These are phyloP conservation scores for Kwoniella sp. DNA, from an alignment of 768 basidiomycete species.

Conservation along the genomic window DNA sequence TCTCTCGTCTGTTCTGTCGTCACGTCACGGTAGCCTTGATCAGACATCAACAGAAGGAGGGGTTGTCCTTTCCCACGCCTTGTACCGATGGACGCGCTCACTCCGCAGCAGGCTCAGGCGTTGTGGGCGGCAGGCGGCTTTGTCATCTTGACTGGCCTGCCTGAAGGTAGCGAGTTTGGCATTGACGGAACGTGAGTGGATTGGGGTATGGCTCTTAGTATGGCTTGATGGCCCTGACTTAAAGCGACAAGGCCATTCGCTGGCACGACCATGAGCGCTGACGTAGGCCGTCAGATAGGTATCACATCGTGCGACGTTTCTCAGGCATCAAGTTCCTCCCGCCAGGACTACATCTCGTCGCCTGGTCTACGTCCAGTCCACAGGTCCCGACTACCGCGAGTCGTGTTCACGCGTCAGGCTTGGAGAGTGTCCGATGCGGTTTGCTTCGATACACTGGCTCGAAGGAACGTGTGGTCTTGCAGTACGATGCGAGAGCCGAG, in stretches of 20 bases:
- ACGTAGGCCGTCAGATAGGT: conserved; percentile 28
- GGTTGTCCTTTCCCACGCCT: not conserved
- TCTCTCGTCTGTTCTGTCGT: too few relatives aligned
- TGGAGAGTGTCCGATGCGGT: too few relatives aligned
- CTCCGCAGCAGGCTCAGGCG: conserved; percentile 41
- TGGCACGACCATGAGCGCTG: too few relatives aligned
- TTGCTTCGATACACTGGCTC: too few relatives aligned
- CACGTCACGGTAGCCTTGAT: too few relatives aligned
- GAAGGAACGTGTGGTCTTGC: not conserved
- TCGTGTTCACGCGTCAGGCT: too few relatives aligned
- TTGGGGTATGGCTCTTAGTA: not conserved
- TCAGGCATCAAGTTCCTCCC: conserved; percentile 52
- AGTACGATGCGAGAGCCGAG: not conserved
- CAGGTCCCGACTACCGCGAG: too few relatives aligned
- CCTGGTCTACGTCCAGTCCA: conserved; percentile 42
- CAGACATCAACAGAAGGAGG: too few relatives aligned
- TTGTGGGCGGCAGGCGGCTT: conserved; percentile 49
- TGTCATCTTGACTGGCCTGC: conserved; percentile 46
- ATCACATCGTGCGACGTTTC: conserved; percentile 33
- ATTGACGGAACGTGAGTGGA: conserved; percentile 48
- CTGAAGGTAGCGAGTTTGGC: conserved; percentile 49
- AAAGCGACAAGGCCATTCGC: not conserved
- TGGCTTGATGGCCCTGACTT: too few relatives aligned
- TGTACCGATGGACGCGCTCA: conserved; percentile 24
- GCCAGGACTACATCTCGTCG: conserved; percentile 50